These are phyloP conservation scores for Paramecium pentaurelia DNA, from an alignment of 73 alveolate genomes.

Conservation along the genomic window DNA sequence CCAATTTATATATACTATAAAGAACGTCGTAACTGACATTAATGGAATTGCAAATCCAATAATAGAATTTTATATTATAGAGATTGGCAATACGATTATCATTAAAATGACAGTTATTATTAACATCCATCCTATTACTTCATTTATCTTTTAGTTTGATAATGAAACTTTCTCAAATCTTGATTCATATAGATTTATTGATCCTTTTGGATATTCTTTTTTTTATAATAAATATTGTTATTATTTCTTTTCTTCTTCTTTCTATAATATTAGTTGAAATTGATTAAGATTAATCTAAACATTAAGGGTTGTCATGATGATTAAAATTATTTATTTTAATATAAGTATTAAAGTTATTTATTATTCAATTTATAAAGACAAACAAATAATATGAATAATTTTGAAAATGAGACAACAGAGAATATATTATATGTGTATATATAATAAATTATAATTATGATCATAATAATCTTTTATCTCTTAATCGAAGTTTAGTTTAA, in stretches of 20 bases:
- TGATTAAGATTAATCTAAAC: slow-evolving; percentile 22
- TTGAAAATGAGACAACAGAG: background rate
- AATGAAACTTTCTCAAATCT: slow-evolving; percentile 19
- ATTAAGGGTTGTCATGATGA: slow-evolving; percentile 28
- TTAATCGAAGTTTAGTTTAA: background rate
- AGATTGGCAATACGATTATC: background rate
- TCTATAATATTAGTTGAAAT: background rate
- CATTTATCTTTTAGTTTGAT: slow-evolving; percentile 24
- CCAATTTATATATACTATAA: slow-evolving; percentile 29
- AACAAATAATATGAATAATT: background rate
- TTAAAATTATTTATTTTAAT: background rate
- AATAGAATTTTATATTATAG: background rate
- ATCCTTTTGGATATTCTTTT: background rate
- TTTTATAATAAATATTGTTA: background rate
- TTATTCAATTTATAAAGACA: background rate
- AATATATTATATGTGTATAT: background rate
- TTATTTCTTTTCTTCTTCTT: background rate
- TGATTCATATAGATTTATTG: slow-evolving; percentile 21
- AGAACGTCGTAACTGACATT: background rate
- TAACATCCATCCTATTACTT: slow-evolving; percentile 46
- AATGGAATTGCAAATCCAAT: slow-evolving; percentile 28
- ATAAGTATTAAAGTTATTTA: background rate
- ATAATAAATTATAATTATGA: background rate
- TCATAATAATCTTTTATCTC: background rate
- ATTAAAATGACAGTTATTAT: background rate